Percentiles rank a stretch among this genome's conserved stretches.
These are phyloP conservation scores for Phytophthora syringae DNA, from an alignment of 352 stramenopile species.

Conservation along the genomic window DNA sequence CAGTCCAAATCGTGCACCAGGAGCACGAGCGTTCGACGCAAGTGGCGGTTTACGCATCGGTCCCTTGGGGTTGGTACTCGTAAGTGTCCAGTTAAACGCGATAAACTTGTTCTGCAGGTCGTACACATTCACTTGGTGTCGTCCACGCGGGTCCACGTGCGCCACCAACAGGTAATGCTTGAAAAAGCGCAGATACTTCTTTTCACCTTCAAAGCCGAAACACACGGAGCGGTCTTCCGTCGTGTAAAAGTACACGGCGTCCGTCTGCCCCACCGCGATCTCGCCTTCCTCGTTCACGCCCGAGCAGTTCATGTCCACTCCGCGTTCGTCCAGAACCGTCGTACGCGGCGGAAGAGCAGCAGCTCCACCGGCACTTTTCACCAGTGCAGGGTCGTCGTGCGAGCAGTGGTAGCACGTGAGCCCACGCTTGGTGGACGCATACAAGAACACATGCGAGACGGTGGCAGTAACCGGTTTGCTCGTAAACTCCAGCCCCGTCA, in stretches of 20 bases:
- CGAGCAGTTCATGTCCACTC: conserved; percentile 81
- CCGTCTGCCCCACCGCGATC: conserved; percentile 82
- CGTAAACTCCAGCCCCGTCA: conserved; percentile 81
- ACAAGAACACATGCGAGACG: conserved; percentile 76
- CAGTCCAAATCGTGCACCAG: conserved; percentile 77
- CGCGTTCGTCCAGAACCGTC: conserved; percentile 82
- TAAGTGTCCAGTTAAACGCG: conserved; percentile 91
- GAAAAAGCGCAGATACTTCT: conserved; percentile 88
- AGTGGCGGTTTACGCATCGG: conserved; percentile 41
- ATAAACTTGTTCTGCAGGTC: conserved; percentile 94
- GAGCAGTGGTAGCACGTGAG: conserved; percentile 88
- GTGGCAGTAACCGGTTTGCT: conserved; percentile 76
- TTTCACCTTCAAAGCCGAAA: conserved; percentile 90
- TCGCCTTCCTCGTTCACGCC: conserved; percentile 88
- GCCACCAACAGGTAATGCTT: conserved; percentile 89
- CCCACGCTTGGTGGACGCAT: conserved; percentile 78
- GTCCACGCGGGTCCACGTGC: conserved; percentile 80
- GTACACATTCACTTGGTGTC: conserved; percentile 91
- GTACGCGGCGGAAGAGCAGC: conserved; percentile 70
- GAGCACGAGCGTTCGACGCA: conserved; percentile 39
- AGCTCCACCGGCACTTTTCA: conserved; percentile 71
- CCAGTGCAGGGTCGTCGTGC: conserved; percentile 79
- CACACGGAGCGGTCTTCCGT: conserved; percentile 88
- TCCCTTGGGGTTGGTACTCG: conserved; percentile 53
- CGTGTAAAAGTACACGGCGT: conserved; percentile 92